Evolutionary conservation across 2,329 filamentous ascomycete species (phyloP).

Genomic region (Blastomyces parvus): DNA sequence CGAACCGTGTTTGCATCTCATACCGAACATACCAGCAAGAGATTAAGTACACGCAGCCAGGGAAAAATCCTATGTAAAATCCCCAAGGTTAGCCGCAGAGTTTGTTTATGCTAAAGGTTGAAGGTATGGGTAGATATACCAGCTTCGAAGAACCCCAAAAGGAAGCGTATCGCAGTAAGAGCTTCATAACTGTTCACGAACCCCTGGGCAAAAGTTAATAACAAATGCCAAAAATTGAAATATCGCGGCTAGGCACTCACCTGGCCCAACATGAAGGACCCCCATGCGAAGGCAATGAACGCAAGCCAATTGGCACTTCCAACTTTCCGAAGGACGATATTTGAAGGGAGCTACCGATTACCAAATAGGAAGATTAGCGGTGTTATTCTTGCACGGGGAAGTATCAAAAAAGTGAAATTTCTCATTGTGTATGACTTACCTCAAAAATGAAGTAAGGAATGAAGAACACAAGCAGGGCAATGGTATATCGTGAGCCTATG

Average conservation of each 20-base stretch:
- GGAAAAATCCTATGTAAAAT: slow-evolving; percentile 22
- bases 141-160: slow-evolving; percentile 13
- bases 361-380: not conserved
- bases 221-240: not conserved
- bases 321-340: slow-evolving; percentile 56
- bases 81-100: slow-evolving; percentile 7
- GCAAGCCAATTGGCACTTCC: slow-evolving; percentile 37
- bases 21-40: slow-evolving; percentile 53
- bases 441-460: slow-evolving; percentile 63
- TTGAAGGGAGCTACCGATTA: slow-evolving; percentile 46
- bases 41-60: slow-evolving; percentile 56
- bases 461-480: slow-evolving; percentile 64
- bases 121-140: slow-evolving; percentile 46
- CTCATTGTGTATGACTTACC: slow-evolving; percentile 20
- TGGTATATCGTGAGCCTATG: slow-evolving; percentile 31
- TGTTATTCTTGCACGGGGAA: not conserved
- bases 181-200: slow-evolving; percentile 12
- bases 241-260: slow-evolving; percentile 13
- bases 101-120: not conserved
- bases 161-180: slow-evolving; percentile 1
- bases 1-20: slow-evolving; percentile 31
- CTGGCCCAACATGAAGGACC: slow-evolving; percentile 17
- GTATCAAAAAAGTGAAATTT: not conserved
- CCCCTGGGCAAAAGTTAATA: slow-evolving; percentile 15
- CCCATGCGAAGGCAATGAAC: slow-evolving; percentile 20